Percentiles rank a stretch among this genome's conserved stretches.
Evolutionary conservation across 768 basidiomycete species (phyloP).

Genomic region (Pisolithus microcarpus): DNA sequence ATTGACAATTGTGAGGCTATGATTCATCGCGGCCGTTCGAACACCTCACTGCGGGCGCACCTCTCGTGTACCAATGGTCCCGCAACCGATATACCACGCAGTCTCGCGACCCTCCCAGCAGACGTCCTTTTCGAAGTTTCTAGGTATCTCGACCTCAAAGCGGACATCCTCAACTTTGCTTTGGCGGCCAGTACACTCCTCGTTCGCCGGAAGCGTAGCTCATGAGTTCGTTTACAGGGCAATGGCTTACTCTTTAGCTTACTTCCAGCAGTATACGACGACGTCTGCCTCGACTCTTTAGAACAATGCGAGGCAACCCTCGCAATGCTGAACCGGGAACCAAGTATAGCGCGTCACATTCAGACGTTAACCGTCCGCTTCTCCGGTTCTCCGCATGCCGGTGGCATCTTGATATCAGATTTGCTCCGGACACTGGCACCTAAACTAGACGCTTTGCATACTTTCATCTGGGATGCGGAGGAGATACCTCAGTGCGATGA

Average conservation of each 20-base stretch:
- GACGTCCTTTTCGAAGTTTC: constrained; percentile 68
- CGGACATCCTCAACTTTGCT: constrained; percentile 53
- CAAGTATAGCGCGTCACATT: constrained; percentile 61
- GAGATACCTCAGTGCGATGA: constrained; percentile 59
- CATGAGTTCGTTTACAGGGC: constrained; percentile 34
- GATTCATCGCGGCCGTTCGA: too few relatives aligned
- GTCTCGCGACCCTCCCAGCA: constrained; percentile 32
- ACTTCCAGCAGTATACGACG: constrained; percentile 52
- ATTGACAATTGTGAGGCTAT: too few relatives aligned
- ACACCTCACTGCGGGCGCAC: too few relatives aligned
- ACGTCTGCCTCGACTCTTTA: constrained; percentile 45
- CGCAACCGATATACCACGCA: not conserved
- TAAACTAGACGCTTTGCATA: constrained; percentile 56
- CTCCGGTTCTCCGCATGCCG: constrained; percentile 16
- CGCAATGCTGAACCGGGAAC: constrained; percentile 49
- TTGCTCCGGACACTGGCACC: constrained; percentile 46
- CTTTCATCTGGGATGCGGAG: constrained; percentile 68
- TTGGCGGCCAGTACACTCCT: constrained; percentile 43
- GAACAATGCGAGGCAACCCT: constrained; percentile 61
- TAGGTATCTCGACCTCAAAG: constrained; percentile 40
- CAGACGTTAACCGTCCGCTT: constrained; percentile 46
- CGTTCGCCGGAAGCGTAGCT: not conserved
- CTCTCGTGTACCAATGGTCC: too few relatives aligned
- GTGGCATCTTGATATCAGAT: constrained; percentile 36
- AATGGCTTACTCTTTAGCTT: constrained; percentile 43